Conservation (phyloP, 768 basidiomycete species). For the Xerocomellus amylosporus region DNA sequence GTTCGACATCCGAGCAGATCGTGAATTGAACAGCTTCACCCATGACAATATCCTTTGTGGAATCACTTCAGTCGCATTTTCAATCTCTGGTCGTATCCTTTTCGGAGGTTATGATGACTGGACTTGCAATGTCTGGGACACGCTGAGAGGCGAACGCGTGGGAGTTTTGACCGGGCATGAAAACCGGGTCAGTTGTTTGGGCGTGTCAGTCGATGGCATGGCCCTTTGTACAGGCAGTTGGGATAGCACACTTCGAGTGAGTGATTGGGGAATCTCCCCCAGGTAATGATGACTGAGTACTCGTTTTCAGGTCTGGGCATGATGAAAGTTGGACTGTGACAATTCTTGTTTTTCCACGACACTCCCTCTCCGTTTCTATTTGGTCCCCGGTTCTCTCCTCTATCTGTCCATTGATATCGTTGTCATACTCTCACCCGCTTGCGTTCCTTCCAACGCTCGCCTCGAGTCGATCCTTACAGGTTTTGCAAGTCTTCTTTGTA, state of each 20-base stretch:
- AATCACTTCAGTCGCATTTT: conserved; percentile 98
- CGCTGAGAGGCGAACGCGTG: conserved; percentile 95
- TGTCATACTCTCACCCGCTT: conserved; percentile 53
- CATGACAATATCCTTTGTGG: conserved; percentile 99
- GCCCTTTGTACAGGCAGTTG: conserved; percentile 98
- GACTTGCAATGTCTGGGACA: conserved; percentile 99
- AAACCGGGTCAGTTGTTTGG: conserved; percentile 95
- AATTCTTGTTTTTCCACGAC: conserved; percentile 26
- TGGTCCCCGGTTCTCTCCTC: conserved; percentile 18
- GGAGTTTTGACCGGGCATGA: conserved; percentile 97
- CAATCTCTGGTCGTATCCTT: conserved; percentile 92
- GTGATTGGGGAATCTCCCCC: conserved; percentile 25
- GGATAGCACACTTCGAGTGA: conserved; percentile 94
- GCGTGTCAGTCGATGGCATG: conserved; percentile 95
- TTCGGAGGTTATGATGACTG: conserved; percentile 99
- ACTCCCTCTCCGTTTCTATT: conserved; percentile 24
- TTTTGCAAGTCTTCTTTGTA: conserved; percentile 35
- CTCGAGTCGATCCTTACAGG: conserved; percentile 63
- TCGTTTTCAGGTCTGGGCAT: conserved; percentile 76
- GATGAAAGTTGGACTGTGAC: conserved; percentile 34
- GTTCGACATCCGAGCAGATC: conserved; percentile 96
- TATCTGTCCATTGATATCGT: conserved; percentile 49
- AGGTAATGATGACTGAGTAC: conserved; percentile 14
- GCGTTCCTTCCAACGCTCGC: conserved; percentile 45
- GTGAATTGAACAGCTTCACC: conserved; percentile 94